Evolutionary conservation across 345 rosid genomes (phyloP).

Genomic region (Eucalyptus tenuipes): DNA sequence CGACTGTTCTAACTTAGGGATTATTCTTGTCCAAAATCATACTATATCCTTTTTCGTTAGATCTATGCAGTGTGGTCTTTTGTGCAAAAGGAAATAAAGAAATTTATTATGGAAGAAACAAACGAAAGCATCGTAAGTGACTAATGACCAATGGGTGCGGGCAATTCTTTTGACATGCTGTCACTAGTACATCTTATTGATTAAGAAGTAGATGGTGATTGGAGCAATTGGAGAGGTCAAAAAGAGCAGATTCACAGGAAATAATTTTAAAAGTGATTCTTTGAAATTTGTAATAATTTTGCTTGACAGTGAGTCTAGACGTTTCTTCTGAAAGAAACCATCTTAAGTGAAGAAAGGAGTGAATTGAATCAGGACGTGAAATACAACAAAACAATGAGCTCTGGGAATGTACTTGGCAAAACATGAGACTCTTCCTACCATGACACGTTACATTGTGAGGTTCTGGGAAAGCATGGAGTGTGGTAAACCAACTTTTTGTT

Average conservation of each 20-base stretch:
- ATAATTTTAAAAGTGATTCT: not conserved
- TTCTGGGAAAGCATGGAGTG: not conserved
- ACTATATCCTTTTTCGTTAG: not conserved
- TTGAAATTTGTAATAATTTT: not conserved
- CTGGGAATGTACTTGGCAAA: not conserved
- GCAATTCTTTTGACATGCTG: not conserved
- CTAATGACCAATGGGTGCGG: not conserved
- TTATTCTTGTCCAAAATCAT: not conserved
- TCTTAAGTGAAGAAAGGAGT: not conserved
- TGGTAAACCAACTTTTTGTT: not conserved
- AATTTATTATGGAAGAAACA: not conserved
- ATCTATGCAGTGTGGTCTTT: not conserved
- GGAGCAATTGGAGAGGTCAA: not conserved
- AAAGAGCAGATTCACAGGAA: not conserved
- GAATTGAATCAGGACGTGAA: not conserved
- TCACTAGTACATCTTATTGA: not conserved
- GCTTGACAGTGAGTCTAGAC: not conserved
- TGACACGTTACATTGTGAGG: not conserved
- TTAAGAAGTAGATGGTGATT: not conserved
- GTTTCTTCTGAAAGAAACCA: not conserved
- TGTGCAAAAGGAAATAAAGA: not conserved
- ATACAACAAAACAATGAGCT: not conserved
- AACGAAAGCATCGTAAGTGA: not conserved
- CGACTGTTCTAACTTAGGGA: not conserved
- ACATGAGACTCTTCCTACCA: not conserved